These are phyloP conservation scores for Tieghemostelium lacteum DNA, from an alignment of 78 protist species.

Conservation along the genomic window DNA sequence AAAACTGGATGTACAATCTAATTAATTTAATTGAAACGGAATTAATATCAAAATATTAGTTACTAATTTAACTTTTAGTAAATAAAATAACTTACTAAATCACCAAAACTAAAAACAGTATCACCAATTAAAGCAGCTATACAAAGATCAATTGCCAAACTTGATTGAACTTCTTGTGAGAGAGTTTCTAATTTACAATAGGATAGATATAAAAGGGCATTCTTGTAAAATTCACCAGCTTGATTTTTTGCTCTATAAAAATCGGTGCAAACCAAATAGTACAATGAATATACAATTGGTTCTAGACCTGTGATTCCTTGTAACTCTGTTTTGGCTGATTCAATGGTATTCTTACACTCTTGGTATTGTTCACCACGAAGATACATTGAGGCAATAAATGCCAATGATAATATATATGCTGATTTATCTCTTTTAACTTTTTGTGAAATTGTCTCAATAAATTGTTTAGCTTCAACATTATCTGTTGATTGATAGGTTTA, in stretches of 20 bases:
- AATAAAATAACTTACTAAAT: slow-evolving; percentile 74
- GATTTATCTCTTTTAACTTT: slow-evolving; percentile 73
- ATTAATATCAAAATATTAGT: background rate
- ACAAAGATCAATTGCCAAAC: slow-evolving; percentile 86
- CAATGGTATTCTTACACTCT: slow-evolving; percentile 48
- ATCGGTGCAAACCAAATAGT: slow-evolving; percentile 33
- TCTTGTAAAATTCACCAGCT: slow-evolving; percentile 75
- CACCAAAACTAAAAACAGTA: slow-evolving; percentile 88
- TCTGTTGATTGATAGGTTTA: background rate
- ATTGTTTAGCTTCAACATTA: slow-evolving; percentile 49
- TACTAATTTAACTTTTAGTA: no score
- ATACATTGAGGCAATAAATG: slow-evolving; percentile 31
- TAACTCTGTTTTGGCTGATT: slow-evolving; percentile 48
- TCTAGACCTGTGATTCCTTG: slow-evolving; percentile 58
- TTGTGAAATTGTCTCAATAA: slow-evolving; percentile 43
- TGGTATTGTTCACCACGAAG: slow-evolving; percentile 9
- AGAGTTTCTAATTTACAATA: slow-evolving; percentile 84
- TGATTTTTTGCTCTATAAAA: slow-evolving; percentile 61
- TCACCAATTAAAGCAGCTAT: slow-evolving; percentile 89
- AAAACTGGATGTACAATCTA: slow-evolving; percentile 82
- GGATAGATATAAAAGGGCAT: slow-evolving; percentile 81
- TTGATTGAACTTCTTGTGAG: slow-evolving; percentile 23
- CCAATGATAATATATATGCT: slow-evolving; percentile 51
- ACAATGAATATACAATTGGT: slow-evolving; percentile 40
- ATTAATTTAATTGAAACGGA: background rate